Percentiles rank a stretch among this genome's conserved stretches.
Evolutionary conservation across 2,329 filamentous ascomycete genomes (phyloP).

Genomic region (Exophiala dermatitidis): DNA sequence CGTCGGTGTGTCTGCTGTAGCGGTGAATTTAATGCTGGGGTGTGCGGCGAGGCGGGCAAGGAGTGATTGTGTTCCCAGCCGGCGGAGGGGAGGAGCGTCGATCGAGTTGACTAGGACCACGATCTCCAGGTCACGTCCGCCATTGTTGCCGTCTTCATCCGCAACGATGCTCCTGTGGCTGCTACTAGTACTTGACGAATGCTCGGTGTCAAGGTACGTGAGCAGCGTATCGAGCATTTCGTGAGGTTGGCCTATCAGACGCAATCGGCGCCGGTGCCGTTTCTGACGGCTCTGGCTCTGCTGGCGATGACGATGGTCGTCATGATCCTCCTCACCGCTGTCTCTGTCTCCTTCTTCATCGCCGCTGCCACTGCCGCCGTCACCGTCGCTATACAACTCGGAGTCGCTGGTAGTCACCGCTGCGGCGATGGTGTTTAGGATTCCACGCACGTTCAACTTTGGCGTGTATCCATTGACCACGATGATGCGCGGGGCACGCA

Average conservation of each 20-base stretch:
- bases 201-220: slow-evolving; percentile 49
- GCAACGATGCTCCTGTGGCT: no score
- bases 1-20: slow-evolving; percentile 79
- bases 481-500: slow-evolving; percentile 52
- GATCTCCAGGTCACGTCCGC: slow-evolving; percentile 37
- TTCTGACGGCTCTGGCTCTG: slow-evolving; percentile 7
- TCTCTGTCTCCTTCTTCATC: not conserved
- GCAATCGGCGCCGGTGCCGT: slow-evolving; percentile 31
- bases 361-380: not conserved
- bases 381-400: not conserved
- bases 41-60: slow-evolving; percentile 71
- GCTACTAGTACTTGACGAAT: slow-evolving; percentile 21
- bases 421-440: slow-evolving; percentile 54
- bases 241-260: slow-evolving; percentile 57
- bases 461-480: slow-evolving; percentile 74
- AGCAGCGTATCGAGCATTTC: slow-evolving; percentile 63
- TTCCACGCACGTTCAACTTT: slow-evolving; percentile 39
- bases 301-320: not conserved
- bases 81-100: slow-evolving; percentile 70
- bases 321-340: not conserved
- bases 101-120: slow-evolving; percentile 78
- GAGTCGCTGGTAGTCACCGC: slow-evolving; percentile 40
- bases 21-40: slow-evolving; percentile 63
- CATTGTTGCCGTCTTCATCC: not conserved
- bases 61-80: slow-evolving; percentile 59